Evolutionary conservation across 441 rosid genomes (phyloP).

Genomic region (Mallotus japonicus): DNA sequence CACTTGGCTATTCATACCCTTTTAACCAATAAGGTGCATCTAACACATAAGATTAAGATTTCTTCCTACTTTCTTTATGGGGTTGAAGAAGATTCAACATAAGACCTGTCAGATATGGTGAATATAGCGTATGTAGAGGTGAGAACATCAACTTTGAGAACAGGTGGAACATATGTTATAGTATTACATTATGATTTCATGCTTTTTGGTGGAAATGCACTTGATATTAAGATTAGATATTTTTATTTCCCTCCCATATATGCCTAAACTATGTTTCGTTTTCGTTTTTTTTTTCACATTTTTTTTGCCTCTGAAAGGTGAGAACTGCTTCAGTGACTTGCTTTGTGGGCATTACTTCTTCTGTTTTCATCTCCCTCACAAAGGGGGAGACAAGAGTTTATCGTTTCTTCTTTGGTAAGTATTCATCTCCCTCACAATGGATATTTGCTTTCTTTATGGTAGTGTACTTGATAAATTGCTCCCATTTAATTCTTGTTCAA

Average conservation of each 20-base stretch:
- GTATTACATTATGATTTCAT: not conserved
- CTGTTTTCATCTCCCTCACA: conserved; percentile 55
- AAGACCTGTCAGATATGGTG: not conserved
- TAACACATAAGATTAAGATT: not conserved
- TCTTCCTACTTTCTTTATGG: not conserved
- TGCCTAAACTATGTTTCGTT: too few relatives aligned
- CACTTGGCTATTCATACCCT: not conserved
- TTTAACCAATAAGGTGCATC: too few relatives aligned
- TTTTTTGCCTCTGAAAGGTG: conserved; percentile 53
- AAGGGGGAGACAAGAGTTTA: conserved; percentile 57
- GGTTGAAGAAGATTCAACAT: not conserved
- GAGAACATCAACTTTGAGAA: conserved; percentile 8
- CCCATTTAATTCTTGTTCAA: conserved; percentile 10
- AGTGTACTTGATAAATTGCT: not conserved
- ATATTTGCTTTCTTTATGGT: conserved; percentile 9
- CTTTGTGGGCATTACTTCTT: conserved; percentile 90
- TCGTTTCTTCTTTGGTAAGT: conserved; percentile 70
- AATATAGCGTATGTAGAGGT: too few relatives aligned
- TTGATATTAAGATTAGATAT: conserved; percentile 2
- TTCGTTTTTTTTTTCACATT: conserved; percentile 4
- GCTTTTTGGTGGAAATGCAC: not conserved
- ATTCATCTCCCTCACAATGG: not conserved
- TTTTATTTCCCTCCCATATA: conserved; percentile 9
- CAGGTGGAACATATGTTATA: not conserved
- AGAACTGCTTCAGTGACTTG: conserved; percentile 82